Percentiles rank a stretch among this genome's conserved stretches.
phyloP scores from a whole-genome alignment of 176 grass and related monocot species.

The Alopecurus myosuroides region DNA sequence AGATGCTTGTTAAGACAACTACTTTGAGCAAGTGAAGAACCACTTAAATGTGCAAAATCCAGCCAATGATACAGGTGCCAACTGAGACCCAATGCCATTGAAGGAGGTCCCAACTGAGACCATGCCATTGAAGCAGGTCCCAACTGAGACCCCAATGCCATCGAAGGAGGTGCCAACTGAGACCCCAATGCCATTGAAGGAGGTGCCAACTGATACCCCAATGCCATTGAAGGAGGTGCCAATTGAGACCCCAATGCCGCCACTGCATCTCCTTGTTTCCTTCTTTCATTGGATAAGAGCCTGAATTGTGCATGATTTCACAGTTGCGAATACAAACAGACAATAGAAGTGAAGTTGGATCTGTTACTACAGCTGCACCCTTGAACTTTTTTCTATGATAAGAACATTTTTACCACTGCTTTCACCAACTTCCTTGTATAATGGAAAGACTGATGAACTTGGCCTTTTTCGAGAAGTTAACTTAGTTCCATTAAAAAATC shows the following conservation, averaged over 20 bases:
- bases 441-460: not conserved
- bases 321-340: not conserved
- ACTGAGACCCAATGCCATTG: too few relatives aligned
- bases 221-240: constrained; percentile 9
- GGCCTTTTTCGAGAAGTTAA: constrained; percentile 3
- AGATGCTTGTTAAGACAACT: not conserved
- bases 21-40: constrained; percentile 1
- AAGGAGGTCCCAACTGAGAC: too few relatives aligned
- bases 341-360: not conserved
- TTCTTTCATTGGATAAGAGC: not conserved
- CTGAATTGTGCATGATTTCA: not conserved
- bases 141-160: too few relatives aligned
- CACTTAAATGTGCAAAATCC: constrained; percentile 14
- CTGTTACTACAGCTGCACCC: not conserved
- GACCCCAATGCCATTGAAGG: not conserved
- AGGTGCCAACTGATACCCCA: too few relatives aligned
- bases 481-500: not conserved
- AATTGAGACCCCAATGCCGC: not conserved
- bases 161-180: constrained; percentile 5
- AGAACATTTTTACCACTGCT: not conserved
- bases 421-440: not conserved
- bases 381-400: constrained; percentile 2
- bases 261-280: not conserved
- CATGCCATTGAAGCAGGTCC: too few relatives aligned
- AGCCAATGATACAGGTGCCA: too few relatives aligned